Evolutionary conservation across 2,329 filamentous ascomycete genomes (phyloP), one percentile per base, ranked within the genome.

Genomic region (Plenodomus tracheiphilus): DNA sequence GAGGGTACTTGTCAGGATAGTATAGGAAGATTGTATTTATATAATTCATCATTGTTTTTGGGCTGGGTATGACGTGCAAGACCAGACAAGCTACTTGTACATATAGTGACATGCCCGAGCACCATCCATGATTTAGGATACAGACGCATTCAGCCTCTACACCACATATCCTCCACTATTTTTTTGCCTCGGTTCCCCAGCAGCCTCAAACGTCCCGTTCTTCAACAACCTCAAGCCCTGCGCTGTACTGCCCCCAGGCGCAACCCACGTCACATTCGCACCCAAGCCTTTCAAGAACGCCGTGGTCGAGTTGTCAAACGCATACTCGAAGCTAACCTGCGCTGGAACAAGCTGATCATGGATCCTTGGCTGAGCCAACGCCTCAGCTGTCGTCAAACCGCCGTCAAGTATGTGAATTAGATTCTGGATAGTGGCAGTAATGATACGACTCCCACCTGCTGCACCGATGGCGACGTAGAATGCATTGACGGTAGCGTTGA

Each of bases 291-390:
- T 71, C 81, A 96, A 80, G 52, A 81, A 86, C 2, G 77, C 81
- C 4, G 84, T 82, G 0, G 85, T 88, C 1, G 60, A 65, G 53
- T 87, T 86, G 58, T 89, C 80, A 58, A 88, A 95, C 0, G 70
- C 70, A 25, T 82, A 83, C 72, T 96, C 91, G 44, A 94, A 85
- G 0, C 75, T 75, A 1, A 85, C 80, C 41, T 74, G 73, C 59
- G 91, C 86, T 0, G 91, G 91, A 44, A 91, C 77, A 9, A 96
- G 76, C 73, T 96, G 91, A 65, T 96, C 89, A 65, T 96, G 91
- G 18, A 95, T 74, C 8, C 91, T 78, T 0, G 88, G 88, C 61
- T 81, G 71, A 0, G 76, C 77, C 13, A 95, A 77, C 0, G 89
- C 87, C 42, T 87, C 75, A 0, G 74, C 70, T 4, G 85, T 78